phyloP scores from a whole-genome alignment of 2,329 filamentous ascomycete genomes.

The Cytospora mali region DNA sequence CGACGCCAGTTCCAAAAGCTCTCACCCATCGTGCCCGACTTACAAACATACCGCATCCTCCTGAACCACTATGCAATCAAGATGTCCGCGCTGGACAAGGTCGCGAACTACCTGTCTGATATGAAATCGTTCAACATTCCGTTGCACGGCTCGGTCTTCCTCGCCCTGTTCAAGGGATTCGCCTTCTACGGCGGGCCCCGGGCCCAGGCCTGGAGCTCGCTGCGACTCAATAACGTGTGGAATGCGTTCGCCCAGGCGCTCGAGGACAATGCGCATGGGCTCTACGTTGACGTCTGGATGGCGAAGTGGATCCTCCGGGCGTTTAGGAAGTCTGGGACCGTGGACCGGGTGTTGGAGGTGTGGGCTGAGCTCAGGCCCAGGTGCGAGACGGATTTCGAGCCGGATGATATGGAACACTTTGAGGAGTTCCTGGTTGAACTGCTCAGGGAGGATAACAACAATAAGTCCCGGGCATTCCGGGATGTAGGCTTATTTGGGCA shows the following conservation, averaged over 20 bases:
- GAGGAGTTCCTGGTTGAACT: constrained; percentile 51
- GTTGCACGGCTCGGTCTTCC: constrained; percentile 75
- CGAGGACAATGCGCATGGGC: constrained; percentile 47
- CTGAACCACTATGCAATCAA: constrained; percentile 72
- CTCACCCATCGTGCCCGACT: constrained; percentile 70
- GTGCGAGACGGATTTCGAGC: constrained; percentile 47
- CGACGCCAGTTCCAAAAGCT: constrained; percentile 58
- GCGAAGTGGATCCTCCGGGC: constrained; percentile 64
- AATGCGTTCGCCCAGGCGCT: constrained; percentile 61
- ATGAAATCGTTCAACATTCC: constrained; percentile 73
- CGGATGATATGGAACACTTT: constrained; percentile 34
- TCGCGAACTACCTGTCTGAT: constrained; percentile 74
- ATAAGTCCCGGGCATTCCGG: constrained; percentile 28
- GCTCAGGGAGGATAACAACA: constrained; percentile 46
- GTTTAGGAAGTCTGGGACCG: constrained; percentile 61
- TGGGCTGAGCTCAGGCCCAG: constrained; percentile 54
- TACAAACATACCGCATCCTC: constrained; percentile 78
- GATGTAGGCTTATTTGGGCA: constrained; percentile 25
- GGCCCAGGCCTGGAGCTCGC: constrained; percentile 70
- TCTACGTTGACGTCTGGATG: constrained; percentile 63
- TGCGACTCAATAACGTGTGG: constrained; percentile 70
- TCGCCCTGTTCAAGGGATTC: constrained; percentile 84
- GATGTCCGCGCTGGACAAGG: constrained; percentile 71
- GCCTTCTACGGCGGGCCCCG: constrained; percentile 66
- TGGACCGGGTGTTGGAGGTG: constrained; percentile 54